Evolutionary conservation across 169 alveolate genomes (phyloP).

Genomic region (Plasmodium yoelii): DNA sequence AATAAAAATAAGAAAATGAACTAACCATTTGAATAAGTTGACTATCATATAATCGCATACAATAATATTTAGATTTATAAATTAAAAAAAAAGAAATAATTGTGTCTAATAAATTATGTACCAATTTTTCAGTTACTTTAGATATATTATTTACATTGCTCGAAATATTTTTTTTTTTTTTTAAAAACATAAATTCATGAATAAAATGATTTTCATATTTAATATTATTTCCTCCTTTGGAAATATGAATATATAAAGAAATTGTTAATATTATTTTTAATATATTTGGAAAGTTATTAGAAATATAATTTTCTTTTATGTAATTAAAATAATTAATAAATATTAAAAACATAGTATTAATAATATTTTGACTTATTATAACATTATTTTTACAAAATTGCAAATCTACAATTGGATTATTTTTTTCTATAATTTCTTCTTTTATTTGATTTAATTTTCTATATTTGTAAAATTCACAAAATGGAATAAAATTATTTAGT

Average conservation of each 20-base stretch:
- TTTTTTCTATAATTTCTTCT: background rate
- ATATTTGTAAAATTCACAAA: background rate
- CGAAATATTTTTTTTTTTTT: too few relatives aligned
- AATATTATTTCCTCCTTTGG: background rate
- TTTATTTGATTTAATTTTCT: background rate
- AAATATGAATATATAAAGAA: background rate
- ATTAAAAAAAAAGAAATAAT: slow-evolving; percentile 5
- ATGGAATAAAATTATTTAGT: background rate
- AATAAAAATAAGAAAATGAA: background rate
- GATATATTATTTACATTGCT: background rate
- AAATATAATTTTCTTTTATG: background rate
- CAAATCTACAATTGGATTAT: too few relatives aligned
- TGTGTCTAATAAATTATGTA: background rate
- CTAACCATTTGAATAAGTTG: background rate
- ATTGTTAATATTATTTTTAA: background rate
- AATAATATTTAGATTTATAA: background rate
- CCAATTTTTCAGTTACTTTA: background rate
- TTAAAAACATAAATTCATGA: background rate
- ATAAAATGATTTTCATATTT: background rate
- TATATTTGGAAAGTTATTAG: background rate
- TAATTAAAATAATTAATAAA: slow-evolving; percentile 9
- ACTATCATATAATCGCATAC: background rate
- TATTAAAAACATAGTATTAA: slow-evolving; percentile 16
- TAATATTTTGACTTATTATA: background rate
- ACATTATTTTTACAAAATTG: background rate